Conservation (phyloP, 2,329 filamentous ascomycete genomes). For the Pyricularia grisea region DNA sequence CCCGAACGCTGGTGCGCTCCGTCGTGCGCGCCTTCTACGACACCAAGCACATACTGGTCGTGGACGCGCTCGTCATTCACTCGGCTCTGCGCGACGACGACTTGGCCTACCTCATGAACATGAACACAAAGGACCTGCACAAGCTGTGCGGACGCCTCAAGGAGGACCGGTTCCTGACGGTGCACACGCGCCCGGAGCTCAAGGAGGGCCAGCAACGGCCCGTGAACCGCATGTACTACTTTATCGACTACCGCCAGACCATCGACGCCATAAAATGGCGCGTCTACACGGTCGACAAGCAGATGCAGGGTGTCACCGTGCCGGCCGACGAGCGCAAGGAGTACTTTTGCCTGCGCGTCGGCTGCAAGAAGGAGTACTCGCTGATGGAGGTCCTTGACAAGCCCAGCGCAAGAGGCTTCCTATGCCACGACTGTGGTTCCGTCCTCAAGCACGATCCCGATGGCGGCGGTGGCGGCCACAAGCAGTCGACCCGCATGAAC, state of each 20-base stretch:
- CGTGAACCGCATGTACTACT: slow-evolving; percentile 88
- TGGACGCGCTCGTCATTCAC: slow-evolving; percentile 81
- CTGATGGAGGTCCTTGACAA: slow-evolving; percentile 81
- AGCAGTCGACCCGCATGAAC: slow-evolving; percentile 66
- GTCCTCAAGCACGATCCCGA: slow-evolving; percentile 57
- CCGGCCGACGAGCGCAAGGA: slow-evolving; percentile 84
- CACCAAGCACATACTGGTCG: slow-evolving; percentile 72
- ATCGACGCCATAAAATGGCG: slow-evolving; percentile 96
- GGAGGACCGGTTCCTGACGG: slow-evolving; percentile 76
- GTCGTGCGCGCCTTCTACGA: slow-evolving; percentile 81
- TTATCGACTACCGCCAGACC: slow-evolving; percentile 87
- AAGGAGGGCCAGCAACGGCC: slow-evolving; percentile 75
- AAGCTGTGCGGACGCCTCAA: slow-evolving; percentile 78
- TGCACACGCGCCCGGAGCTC: slow-evolving; percentile 69
- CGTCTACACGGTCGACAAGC: slow-evolving; percentile 78
- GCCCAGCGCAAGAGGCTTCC: slow-evolving; percentile 60
- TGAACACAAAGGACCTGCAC: slow-evolving; percentile 86
- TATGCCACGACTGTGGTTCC: slow-evolving; percentile 69
- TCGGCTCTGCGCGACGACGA: slow-evolving; percentile 77
- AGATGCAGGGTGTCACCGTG: slow-evolving; percentile 75
- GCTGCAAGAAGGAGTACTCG: slow-evolving; percentile 81
- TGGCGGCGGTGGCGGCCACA: slow-evolving; percentile 59
- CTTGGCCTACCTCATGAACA: slow-evolving; percentile 74
- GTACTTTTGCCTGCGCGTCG: slow-evolving; percentile 60
- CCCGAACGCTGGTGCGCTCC: slow-evolving; percentile 74